Evolutionary conservation across 441 rosid genomes (phyloP).

Genomic region (Jatropha podagrica): DNA sequence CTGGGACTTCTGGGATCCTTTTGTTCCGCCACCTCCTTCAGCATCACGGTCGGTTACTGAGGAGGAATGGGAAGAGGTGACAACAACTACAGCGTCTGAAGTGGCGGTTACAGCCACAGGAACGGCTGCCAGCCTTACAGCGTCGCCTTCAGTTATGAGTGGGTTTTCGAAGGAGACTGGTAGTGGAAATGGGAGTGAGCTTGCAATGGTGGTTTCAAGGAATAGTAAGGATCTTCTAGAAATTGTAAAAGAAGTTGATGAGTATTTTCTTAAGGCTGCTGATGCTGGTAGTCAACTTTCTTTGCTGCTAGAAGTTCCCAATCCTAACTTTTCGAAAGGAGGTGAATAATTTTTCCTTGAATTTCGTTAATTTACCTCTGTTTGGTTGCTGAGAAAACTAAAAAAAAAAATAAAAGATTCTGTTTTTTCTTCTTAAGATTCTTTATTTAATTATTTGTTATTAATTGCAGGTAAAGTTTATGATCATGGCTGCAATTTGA

Average conservation of each 20-base stretch:
- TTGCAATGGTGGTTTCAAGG: conserved; percentile 83
- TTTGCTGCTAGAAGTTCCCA: conserved; percentile 58
- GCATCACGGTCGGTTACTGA: conserved; percentile 45
- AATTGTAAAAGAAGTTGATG: conserved; percentile 88
- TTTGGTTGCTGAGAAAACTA: conserved; percentile 12
- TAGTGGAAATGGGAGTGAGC: conserved; percentile 60
- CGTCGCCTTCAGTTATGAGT: conserved; percentile 57
- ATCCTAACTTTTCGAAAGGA: conserved; percentile 47
- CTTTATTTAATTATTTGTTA: not conserved
- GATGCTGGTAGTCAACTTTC: conserved; percentile 73
- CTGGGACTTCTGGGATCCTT: conserved; percentile 99
- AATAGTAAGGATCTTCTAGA: conserved; percentile 80
- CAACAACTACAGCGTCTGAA: conserved; percentile 51
- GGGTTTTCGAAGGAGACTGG: conserved; percentile 63
- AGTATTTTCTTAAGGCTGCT: conserved; percentile 77
- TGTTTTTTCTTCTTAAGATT: not conserved
- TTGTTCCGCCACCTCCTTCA: conserved; percentile 47
- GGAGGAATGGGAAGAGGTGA: conserved; percentile 82
- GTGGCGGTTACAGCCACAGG: conserved; percentile 36
- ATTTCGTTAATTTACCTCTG: not conserved
- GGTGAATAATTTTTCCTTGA: conserved; percentile 30
- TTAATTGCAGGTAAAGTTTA: conserved; percentile 57
- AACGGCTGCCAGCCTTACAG: conserved; percentile 44
- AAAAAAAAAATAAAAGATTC: not conserved
- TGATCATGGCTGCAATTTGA: conserved; percentile 60